Conservation (phyloP, 2,329 filamentous ascomycete species). For the Malbranchea zuffiana region DNA sequence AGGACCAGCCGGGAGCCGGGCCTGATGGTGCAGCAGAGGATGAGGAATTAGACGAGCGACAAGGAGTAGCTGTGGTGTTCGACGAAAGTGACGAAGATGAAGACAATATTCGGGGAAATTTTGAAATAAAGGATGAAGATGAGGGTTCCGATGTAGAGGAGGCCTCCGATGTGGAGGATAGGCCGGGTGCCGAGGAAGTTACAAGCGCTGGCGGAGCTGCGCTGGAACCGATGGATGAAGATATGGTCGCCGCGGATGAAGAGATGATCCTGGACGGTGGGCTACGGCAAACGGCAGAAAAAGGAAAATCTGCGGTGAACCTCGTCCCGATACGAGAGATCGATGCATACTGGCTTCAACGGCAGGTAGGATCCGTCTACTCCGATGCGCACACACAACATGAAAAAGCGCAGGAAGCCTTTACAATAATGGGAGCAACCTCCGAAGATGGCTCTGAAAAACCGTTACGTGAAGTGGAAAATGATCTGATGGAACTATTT, state of each 20-base stretch:
- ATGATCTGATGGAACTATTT: constrained; percentile 96
- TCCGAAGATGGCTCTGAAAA: constrained; percentile 68
- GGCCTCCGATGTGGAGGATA: constrained; percentile 51
- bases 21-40: constrained; percentile 48
- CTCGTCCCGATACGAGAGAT: constrained; percentile 76
- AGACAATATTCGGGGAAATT: constrained; percentile 62
- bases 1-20: constrained; percentile 60
- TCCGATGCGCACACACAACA: constrained; percentile 86
- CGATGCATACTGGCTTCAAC: constrained; percentile 93
- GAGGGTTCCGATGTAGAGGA: constrained; percentile 70
- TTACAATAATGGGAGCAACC: constrained; percentile 70
- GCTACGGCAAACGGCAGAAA: constrained; percentile 34
- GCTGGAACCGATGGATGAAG: constrained; percentile 31
- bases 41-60: constrained; percentile 77
- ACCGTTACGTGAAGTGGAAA: constrained; percentile 84
- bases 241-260: constrained; percentile 41
- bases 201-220: constrained; percentile 36
- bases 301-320: constrained; percentile 40
- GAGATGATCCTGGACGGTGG: constrained; percentile 75
- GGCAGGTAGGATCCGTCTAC: constrained; percentile 80
- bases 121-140: constrained; percentile 77
- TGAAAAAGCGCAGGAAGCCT: constrained; percentile 76
- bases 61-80: constrained; percentile 96
- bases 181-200: constrained; percentile 41
- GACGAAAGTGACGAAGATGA: constrained; percentile 85